These are phyloP conservation scores for Epichloe uncinata DNA, from an alignment of 2,329 filamentous ascomycete species.

Conservation along the genomic window DNA sequence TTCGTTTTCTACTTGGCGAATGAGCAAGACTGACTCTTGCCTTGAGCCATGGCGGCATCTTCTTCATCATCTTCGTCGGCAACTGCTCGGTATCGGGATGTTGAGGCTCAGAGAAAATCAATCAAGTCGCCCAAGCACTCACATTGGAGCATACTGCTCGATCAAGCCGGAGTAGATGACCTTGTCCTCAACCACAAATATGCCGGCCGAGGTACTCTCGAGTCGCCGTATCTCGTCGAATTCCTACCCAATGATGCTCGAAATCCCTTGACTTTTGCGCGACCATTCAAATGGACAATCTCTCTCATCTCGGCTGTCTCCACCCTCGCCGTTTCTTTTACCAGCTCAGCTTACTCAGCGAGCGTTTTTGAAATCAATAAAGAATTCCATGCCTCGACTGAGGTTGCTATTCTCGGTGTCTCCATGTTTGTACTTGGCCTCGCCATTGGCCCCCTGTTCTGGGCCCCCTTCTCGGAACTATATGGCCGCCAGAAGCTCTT, in stretches of 20 bases:
- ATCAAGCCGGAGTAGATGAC: conserved; percentile 44
- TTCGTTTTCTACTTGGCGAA: background rate
- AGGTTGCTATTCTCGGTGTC: conserved; percentile 46
- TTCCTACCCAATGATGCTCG: conserved; percentile 54
- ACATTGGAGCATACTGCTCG: conserved; percentile 40
- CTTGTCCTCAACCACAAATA: conserved; percentile 44
- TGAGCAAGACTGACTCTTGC: background rate
- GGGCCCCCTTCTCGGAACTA: conserved; percentile 53
- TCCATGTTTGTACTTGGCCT: conserved; percentile 53
- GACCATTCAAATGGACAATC: conserved; percentile 49
- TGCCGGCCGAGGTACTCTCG: conserved; percentile 46
- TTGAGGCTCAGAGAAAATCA: conserved; percentile 26
- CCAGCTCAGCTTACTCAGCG: conserved; percentile 53
- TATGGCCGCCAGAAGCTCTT: conserved; percentile 49
- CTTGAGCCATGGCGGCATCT: conserved; percentile 5
- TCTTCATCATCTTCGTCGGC: background rate
- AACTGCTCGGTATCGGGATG: conserved; percentile 21
- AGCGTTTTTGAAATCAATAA: conserved; percentile 38
- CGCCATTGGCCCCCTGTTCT: conserved; percentile 47
- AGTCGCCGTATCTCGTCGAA: conserved; percentile 55
- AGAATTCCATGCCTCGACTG: conserved; percentile 37
- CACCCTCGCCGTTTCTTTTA: conserved; percentile 56
- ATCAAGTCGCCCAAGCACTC: conserved; percentile 18
- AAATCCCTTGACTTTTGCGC: conserved; percentile 50
- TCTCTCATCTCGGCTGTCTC: conserved; percentile 50